These are phyloP conservation scores for Mycena galopus DNA, from an alignment of 768 basidiomycete species.

Conservation along the genomic window DNA sequence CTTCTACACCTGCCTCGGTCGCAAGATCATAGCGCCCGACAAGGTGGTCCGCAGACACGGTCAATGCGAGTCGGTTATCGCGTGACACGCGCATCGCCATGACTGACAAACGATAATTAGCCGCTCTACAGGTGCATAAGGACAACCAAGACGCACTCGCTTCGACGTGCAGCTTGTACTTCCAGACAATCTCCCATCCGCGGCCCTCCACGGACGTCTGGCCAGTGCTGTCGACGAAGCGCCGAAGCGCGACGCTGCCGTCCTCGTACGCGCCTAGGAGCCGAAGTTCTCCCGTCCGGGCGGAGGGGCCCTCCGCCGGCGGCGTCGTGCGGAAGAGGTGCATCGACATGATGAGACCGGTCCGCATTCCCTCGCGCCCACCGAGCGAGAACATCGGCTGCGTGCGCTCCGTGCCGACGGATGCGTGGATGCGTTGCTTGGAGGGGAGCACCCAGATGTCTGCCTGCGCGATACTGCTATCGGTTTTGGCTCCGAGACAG, in stretches of 20 bases:
- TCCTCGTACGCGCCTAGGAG: conserved; percentile 88
- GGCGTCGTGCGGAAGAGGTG: conserved; percentile 65
- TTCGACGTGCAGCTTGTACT: conserved; percentile 74
- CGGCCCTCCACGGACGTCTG: conserved; percentile 72
- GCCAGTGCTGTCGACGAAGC: conserved; percentile 50
- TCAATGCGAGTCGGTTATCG: conserved; percentile 71
- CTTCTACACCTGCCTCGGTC: conserved; percentile 36
- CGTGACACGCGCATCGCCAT: conserved; percentile 87
- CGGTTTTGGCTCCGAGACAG: background rate
- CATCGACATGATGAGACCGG: conserved; percentile 90
- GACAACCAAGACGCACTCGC: conserved; percentile 62
- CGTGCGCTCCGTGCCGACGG: conserved; percentile 74
- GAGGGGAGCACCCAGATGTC: conserved; percentile 90
- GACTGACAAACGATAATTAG: conserved; percentile 52
- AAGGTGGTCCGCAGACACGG: conserved; percentile 89
- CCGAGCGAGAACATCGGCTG: conserved; percentile 54
- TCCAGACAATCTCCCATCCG: conserved; percentile 84
- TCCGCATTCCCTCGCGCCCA: conserved; percentile 65
- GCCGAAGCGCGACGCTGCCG: conserved; percentile 83
- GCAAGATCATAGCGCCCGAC: conserved; percentile 73
- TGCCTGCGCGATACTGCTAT: conserved; percentile 63
- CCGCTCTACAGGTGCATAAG: background rate
- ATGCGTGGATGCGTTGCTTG: conserved; percentile 81
- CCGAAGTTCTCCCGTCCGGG: conserved; percentile 60
- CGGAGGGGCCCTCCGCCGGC: conserved; percentile 41